Evolutionary conservation across 176 grass and related monocot genomes (phyloP), one percentile per base, ranked within the genome.

Genomic region (Musa troglodytarum): DNA sequence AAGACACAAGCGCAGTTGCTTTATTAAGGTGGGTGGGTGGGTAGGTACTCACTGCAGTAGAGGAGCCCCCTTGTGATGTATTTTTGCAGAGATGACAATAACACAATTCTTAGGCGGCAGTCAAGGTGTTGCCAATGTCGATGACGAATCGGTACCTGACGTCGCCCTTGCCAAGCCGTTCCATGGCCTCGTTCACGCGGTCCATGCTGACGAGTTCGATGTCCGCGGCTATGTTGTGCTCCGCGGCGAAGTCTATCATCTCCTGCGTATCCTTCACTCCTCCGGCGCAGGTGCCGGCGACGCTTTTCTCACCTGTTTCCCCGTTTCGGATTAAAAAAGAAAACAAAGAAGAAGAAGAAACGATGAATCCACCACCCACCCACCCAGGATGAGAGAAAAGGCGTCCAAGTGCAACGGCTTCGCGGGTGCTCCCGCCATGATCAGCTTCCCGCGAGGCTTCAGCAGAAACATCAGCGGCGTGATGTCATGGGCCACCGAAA

Each of bases 221-320:
- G 50, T 72, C 69, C 8, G 69, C 69, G 23, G n/a, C 14, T 54
- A 72, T 72, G 69, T 72, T 53, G 50, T 72, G 16, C 50, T 52
- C 21, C 8, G 69, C 69, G 22, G 69, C 69, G 29, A 72, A 72
- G 19, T 72, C 69, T 24, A 72, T 72, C 69, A 72, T 72, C 50
- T 72, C 69, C 69, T 54, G 50, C 16, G 69, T 72, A 1, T 22
- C 50, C 19, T 53, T 72, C 11, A 72, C 53, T 23, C 69, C 69
- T 72, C 69, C 69, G 14, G 25, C 25, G 69, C 69, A 21, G 12
- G 50, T 72, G 3, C 69, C 69, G 2, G 69, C 50, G 7, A 72
- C 14, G 6, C 17, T 72, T 53, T 74, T 74, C 1, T 53, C 72
- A 28, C 72, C 72, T 74, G 24, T 28, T 28, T 28, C 26, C 1